phyloP scores from a whole-genome alignment of 2,329 filamentous ascomycete genomes.

The Epichloe brachyelytri region DNA sequence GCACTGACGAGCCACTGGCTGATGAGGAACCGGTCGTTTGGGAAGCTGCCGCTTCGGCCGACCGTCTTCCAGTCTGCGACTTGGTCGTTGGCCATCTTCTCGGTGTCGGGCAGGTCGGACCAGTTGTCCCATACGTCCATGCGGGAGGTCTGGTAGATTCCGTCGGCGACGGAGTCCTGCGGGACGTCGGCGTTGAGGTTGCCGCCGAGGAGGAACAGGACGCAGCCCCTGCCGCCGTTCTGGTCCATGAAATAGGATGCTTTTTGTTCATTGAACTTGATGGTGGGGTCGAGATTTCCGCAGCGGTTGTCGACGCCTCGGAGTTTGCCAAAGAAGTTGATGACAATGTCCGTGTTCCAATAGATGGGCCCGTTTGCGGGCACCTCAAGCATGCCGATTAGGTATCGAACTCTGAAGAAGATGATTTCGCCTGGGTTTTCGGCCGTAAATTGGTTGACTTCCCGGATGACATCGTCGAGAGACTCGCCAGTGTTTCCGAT shows the following conservation, averaged over 20 bases:
- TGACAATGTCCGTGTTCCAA: slow-evolving; percentile 25
- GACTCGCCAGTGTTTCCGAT: slow-evolving; percentile 33
- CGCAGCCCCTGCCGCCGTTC: slow-evolving; percentile 21
- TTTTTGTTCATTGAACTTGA: slow-evolving; percentile 14
- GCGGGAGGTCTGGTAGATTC: slow-evolving; percentile 17
- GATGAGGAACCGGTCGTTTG: slow-evolving; percentile 16
- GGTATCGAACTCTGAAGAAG: slow-evolving; percentile 32
- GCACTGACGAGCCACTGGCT: slow-evolving; percentile 20
- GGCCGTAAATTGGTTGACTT: slow-evolving; percentile 31
- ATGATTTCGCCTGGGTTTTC: slow-evolving; percentile 31
- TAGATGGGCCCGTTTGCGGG: slow-evolving; percentile 15
- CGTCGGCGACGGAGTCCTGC: slow-evolving; percentile 14
- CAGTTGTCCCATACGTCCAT: slow-evolving; percentile 18
- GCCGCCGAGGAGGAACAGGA: slow-evolving; percentile 18
- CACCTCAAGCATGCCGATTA: slow-evolving; percentile 25
- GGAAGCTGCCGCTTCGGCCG: slow-evolving; percentile 8
- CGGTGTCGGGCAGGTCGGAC: slow-evolving; percentile 16
- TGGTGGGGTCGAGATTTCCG: slow-evolving; percentile 12
- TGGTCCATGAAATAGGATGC: slow-evolving; percentile 18
- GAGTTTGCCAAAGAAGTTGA: slow-evolving; percentile 29
- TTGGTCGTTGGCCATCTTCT: slow-evolving; percentile 12
- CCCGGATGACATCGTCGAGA: slow-evolving; percentile 27
- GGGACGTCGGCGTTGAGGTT: slow-evolving; percentile 11
- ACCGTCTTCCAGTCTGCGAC: slow-evolving; percentile 12
- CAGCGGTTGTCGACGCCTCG: slow-evolving; percentile 28